A percentile compares a stretch with the other conserved stretches of the same genome.
Evolutionary conservation across 805 yeast genomes (phyloP).

Genomic region (Starmera amethionina): DNA sequence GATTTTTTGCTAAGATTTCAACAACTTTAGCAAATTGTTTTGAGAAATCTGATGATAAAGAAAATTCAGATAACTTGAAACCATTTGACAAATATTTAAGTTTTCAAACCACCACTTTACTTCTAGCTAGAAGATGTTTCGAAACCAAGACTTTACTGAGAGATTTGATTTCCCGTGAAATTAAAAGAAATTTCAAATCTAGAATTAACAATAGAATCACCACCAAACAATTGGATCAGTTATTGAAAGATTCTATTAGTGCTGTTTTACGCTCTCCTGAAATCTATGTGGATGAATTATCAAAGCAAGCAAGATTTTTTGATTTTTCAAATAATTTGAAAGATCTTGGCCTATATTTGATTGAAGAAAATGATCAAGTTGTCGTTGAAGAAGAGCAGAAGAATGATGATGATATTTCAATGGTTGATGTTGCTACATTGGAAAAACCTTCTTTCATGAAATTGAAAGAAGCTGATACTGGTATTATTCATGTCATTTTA

Average conservation of each 20-base stretch:
- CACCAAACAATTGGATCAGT: constrained; percentile 34
- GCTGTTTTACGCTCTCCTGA: constrained; percentile 38
- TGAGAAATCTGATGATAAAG: constrained; percentile 17
- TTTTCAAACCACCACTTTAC: constrained; percentile 38
- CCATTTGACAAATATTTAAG: constrained; percentile 23
- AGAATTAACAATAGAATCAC: constrained; percentile 20
- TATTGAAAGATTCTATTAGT: constrained; percentile 41
- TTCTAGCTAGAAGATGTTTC: constrained; percentile 57
- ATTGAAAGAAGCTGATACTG: constrained; percentile 28
- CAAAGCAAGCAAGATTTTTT: constrained; percentile 31
- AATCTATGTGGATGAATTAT: constrained; percentile 34
- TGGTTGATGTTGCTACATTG: constrained; percentile 12
- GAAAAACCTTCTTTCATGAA: constrained; percentile 6
- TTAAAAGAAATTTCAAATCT: constrained; percentile 32
- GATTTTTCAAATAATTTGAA: constrained; percentile 32
- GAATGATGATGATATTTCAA: constrained; percentile 13
- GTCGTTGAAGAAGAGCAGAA: no score
- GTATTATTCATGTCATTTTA: constrained; percentile 54
- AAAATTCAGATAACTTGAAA: constrained; percentile 14
- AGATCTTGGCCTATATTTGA: constrained; percentile 13
- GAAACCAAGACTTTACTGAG: constrained; percentile 48
- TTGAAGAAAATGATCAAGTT: constrained; percentile 2
- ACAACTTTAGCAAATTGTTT: constrained; percentile 27
- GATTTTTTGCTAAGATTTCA: constrained; percentile 37
- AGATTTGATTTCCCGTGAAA: constrained; percentile 39